Evolutionary conservation across 1,139 yeast species (phyloP).

Genomic region (Saccharomycopsis crataegensis): DNA sequence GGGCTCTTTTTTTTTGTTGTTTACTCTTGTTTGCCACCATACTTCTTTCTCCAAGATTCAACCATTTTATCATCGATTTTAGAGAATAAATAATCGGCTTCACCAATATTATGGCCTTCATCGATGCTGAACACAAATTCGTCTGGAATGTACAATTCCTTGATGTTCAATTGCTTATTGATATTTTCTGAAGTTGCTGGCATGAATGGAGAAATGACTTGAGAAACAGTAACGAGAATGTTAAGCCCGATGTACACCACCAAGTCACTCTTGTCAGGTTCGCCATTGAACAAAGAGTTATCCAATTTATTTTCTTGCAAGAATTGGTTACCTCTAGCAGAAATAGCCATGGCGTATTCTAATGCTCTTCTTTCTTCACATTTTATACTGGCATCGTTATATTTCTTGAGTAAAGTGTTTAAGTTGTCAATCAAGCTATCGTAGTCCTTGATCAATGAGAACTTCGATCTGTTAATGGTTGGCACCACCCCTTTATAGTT

Average conservation of each 20-base stretch:
- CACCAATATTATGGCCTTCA: constrained; percentile 83
- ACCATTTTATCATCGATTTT: constrained; percentile 88
- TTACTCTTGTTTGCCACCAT: constrained; percentile 59
- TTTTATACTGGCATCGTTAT: constrained; percentile 67
- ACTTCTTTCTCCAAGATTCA: constrained; percentile 78
- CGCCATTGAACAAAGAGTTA: constrained; percentile 69
- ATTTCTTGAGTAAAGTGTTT: constrained; percentile 50
- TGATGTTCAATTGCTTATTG: constrained; percentile 73
- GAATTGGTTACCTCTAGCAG: constrained; percentile 90
- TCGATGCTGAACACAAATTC: constrained; percentile 59
- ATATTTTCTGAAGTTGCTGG: constrained; percentile 75
- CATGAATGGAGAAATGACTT: constrained; percentile 80
- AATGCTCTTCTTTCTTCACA: constrained; percentile 82
- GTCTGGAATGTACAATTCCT: constrained; percentile 71
- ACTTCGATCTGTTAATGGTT: constrained; percentile 34
- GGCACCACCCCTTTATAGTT: constrained; percentile 92
- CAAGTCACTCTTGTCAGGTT: constrained; percentile 80
- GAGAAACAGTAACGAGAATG: constrained; percentile 73
- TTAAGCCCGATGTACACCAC: constrained; percentile 90
- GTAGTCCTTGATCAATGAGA: constrained; percentile 39
- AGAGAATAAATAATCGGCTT: constrained; percentile 83
- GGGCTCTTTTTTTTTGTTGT: not conserved
- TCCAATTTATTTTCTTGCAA: constrained; percentile 94
- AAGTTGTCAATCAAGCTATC: constrained; percentile 48
- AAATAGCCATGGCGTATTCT: constrained; percentile 83